Conservation (phyloP, 1,139 yeast genomes). For the Debaryomycetaceae sp. region DNA sequence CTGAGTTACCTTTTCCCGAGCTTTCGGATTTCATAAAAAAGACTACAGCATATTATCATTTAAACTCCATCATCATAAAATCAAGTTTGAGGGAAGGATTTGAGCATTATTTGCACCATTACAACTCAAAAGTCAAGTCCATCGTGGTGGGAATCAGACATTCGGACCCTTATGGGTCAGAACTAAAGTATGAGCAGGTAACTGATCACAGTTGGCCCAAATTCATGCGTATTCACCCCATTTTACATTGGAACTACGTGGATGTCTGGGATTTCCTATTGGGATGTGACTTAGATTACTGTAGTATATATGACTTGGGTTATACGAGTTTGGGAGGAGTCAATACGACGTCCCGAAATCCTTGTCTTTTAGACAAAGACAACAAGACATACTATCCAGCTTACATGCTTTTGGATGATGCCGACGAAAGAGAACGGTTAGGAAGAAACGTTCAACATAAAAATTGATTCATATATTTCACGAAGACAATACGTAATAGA, state of each 20-base stretch:
- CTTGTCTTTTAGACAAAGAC: slow-evolving; percentile 40
- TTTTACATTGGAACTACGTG: slow-evolving; percentile 73
- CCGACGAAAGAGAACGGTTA: slow-evolving; percentile 52
- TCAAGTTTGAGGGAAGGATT: slow-evolving; percentile 64
- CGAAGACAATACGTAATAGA: slow-evolving; percentile 1
- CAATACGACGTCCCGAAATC: slow-evolving; percentile 63
- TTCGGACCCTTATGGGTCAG: slow-evolving; percentile 71
- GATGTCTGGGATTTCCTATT: slow-evolving; percentile 73
- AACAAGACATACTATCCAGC: slow-evolving; percentile 54
- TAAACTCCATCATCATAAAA: slow-evolving; percentile 44
- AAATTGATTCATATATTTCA: slow-evolving; percentile 1
- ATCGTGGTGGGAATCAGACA: slow-evolving; percentile 79
- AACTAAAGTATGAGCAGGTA: slow-evolving; percentile 50
- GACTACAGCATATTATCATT: slow-evolving; percentile 41
- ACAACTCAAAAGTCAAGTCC: slow-evolving; percentile 50
- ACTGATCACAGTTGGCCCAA: slow-evolving; percentile 91
- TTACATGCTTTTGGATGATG: slow-evolving; percentile 55
- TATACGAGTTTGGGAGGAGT: slow-evolving; percentile 82
- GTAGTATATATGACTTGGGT: slow-evolving; percentile 69
- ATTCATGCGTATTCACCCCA: slow-evolving; percentile 75
- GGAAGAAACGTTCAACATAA: slow-evolving; percentile 20
- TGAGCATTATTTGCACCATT: slow-evolving; percentile 44
- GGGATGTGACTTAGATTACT: slow-evolving; percentile 53
- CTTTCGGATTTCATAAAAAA: slow-evolving; percentile 44
- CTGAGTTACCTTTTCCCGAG: slow-evolving; percentile 64